Percentiles rank a stretch among this genome's conserved stretches.
Evolutionary conservation across 2,329 filamentous ascomycete genomes (phyloP).

Genomic region (Alternaria ventricosa): DNA sequence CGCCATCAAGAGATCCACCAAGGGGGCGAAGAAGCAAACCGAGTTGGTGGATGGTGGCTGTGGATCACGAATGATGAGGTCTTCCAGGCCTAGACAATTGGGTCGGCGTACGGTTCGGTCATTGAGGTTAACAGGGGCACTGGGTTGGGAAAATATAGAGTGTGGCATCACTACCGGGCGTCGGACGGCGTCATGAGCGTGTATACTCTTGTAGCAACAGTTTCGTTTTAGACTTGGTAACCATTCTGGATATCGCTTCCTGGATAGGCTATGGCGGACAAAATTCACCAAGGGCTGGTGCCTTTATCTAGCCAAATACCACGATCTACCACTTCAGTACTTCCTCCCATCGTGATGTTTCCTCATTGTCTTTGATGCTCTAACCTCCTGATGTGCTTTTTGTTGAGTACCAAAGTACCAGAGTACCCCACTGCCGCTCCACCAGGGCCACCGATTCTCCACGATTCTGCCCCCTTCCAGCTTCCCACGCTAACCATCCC

Average conservation of each 20-base stretch:
- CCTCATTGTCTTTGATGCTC: background rate
- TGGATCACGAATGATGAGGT: conserved; percentile 37
- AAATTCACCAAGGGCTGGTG: conserved; percentile 46
- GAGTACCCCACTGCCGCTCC: background rate
- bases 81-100: conserved; percentile 35
- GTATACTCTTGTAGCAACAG: conserved; percentile 28
- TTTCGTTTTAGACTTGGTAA: conserved; percentile 23
- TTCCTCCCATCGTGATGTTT: conserved; percentile 7
- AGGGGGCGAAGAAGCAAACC: conserved; percentile 27
- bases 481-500: conserved; percentile 7
- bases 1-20: conserved; percentile 30
- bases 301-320: conserved; percentile 39
- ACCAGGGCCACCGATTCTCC: conserved; percentile 11
- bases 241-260: conserved; percentile 25
- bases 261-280: conserved; percentile 28
- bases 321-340: conserved; percentile 21
- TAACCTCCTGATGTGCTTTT: background rate
- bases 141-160: conserved; percentile 21
- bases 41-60: conserved; percentile 29
- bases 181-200: conserved; percentile 33
- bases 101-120: conserved; percentile 36
- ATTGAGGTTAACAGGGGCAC: conserved; percentile 24
- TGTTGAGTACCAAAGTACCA: background rate
- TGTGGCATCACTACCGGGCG: conserved; percentile 26
- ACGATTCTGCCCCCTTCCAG: conserved; percentile 10